Percentiles rank a stretch among this genome's conserved stretches.
phyloP scores from a whole-genome alignment of 2,329 filamentous ascomycete genomes.

The Chaetomium sp. region DNA sequence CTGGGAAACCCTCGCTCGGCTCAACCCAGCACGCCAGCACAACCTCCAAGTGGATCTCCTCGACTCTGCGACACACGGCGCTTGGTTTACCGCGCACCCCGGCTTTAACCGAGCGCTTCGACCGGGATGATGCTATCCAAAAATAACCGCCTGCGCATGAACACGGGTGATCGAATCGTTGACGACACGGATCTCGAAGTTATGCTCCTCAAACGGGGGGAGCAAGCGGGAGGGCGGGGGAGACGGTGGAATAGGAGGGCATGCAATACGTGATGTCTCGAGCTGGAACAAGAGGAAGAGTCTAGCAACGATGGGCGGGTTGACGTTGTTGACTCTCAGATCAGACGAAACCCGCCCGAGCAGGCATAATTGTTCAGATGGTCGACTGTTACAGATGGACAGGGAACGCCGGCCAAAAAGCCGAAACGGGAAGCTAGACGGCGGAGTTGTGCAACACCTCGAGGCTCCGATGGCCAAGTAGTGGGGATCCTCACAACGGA shows the following conservation, averaged over 20 bases:
- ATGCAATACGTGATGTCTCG: not conserved
- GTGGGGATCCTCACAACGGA: not conserved
- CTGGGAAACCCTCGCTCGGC: not conserved
- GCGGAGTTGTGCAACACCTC: not conserved
- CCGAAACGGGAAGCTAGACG: conserved; percentile 3
- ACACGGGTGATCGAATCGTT: not conserved
- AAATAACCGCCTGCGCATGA: conserved; percentile 12
- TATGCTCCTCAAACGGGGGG: not conserved
- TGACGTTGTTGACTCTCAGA: not conserved
- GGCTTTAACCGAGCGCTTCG: conserved; percentile 8
- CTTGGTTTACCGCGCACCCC: conserved; percentile 1
- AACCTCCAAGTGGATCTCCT: not conserved
- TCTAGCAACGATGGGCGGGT: not conserved
- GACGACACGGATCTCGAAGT: not conserved
- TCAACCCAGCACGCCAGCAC: not conserved
- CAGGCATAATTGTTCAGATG: conserved; percentile 10
- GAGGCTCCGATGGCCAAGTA: not conserved
- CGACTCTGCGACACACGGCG: not conserved
- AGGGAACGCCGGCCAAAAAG: conserved; percentile 4
- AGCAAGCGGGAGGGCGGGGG: not conserved
- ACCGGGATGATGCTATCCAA: conserved; percentile 12
- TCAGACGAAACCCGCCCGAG: not conserved
- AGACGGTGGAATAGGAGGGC: not conserved
- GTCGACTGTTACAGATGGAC: conserved; percentile 17
- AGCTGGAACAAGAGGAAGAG: not conserved